Base-by-base conservation (phyloP, 192 early-diverging fungal species). In the Umbelopsis vinacea region DNA sequence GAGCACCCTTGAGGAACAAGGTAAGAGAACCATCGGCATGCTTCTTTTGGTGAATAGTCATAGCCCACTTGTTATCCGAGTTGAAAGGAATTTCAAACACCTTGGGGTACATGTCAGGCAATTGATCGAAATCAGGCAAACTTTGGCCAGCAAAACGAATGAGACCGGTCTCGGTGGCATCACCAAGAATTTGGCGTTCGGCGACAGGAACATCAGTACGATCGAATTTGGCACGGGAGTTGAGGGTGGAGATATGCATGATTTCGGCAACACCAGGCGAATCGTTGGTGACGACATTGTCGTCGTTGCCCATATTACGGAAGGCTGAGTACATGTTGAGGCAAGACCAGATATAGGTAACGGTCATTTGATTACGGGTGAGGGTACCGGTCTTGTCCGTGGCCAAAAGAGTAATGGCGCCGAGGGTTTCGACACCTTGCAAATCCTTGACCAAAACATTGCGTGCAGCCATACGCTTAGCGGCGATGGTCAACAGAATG, bases 361-460 rank as follows among this genome's bases (percentile, higher is more conserved):
- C 93, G 8, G 94, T 96, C 97, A 98, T 98, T 79, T 97, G 96
- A 79, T 97, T 98, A 69, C 93, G 85, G 38, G 97, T 98, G 70
- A 98, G 84, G 54, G 97, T 98, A 68, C 97, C 97, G 14, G 97
- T 97, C 79, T 98, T 98, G 82, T 98, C 97, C 4, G 96, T 98
- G 24, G 97, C 97, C 45, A 98, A 87, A 22, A 97, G 83, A 38
- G 97, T 98, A 70, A 98, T 96, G 11, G 96, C 97, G 60, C 97
- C 97, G 26, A 98, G 88, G 15, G 97, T 98, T 77, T 98, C 97
- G 15, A 98, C 97, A 77, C 94, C 95, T 73, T 95, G 92, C 46
- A 98, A 83, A 75, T 97, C 94, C 78, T 98, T 98, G 76, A 98
- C 97, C 37, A 98, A 84, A 35, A 97, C 95, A 69, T 97, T 93